Conservation (phyloP, 306 rosid species). For the Citrullus amarus region DNA sequence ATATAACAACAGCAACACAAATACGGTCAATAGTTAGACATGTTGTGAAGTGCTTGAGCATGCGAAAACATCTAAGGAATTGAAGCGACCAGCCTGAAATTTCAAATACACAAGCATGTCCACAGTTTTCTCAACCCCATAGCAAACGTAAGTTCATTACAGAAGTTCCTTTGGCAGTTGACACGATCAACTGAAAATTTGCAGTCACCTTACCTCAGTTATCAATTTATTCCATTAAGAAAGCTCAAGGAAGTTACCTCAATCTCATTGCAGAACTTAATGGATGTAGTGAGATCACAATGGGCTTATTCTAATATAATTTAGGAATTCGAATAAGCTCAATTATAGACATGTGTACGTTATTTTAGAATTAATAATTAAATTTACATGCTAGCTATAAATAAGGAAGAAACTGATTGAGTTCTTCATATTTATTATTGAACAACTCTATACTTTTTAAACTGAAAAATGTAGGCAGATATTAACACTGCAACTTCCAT, state of each 20-base stretch:
- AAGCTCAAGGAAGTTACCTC: not conserved
- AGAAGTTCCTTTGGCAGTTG: not conserved
- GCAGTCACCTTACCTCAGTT: not conserved
- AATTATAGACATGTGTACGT: not conserved
- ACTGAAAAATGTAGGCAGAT: not conserved
- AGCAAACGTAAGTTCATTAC: not conserved
- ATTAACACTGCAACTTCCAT: too few relatives aligned
- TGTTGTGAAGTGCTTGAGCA: not conserved
- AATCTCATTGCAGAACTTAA: not conserved
- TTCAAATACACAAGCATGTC: not conserved
- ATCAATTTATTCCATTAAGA: not conserved
- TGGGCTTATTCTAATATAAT: not conserved
- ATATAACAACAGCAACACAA: not conserved
- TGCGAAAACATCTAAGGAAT: not conserved
- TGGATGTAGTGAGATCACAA: not conserved
- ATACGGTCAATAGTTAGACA: not conserved
- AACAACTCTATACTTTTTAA: not conserved
- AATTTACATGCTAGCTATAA: not conserved
- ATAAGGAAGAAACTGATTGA: not conserved
- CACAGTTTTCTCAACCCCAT: slow-evolving; percentile 1
- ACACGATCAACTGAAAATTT: not conserved
- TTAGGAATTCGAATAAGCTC: not conserved
- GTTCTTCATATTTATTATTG: not conserved
- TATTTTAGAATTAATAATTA: not conserved
- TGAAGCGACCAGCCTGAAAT: not conserved